Evolutionary conservation across 2,329 filamentous ascomycete genomes (phyloP).

Genomic region (Phaeosphaeria sp.): DNA sequence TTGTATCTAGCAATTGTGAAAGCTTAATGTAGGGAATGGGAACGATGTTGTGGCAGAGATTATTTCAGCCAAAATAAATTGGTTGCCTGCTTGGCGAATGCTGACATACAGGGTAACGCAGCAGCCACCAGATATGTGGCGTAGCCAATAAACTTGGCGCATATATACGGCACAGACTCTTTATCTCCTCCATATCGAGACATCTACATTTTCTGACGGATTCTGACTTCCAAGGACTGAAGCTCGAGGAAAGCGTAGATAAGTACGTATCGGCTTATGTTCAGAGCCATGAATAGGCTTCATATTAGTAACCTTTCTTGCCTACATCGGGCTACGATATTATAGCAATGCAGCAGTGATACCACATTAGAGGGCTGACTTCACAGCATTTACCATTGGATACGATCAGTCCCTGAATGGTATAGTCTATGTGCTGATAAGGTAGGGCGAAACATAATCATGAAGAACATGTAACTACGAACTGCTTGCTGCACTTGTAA

Average conservation of each 20-base stretch:
- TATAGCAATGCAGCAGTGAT: too few relatives aligned
- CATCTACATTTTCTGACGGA: background rate
- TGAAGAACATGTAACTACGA: too few relatives aligned
- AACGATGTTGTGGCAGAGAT: background rate
- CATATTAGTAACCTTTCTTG: too few relatives aligned
- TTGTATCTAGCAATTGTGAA: background rate
- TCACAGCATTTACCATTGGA: too few relatives aligned
- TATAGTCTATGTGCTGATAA: too few relatives aligned
- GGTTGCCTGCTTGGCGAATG: background rate
- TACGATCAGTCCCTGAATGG: too few relatives aligned
- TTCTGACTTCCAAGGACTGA: background rate
- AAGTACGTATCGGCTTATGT: too few relatives aligned
- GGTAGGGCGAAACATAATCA: too few relatives aligned
- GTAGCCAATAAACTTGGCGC: background rate
- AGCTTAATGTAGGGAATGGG: background rate
- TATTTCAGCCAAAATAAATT: background rate
- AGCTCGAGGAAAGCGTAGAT: background rate
- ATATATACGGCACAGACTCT: background rate
- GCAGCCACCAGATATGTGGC: background rate
- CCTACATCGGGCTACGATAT: too few relatives aligned
- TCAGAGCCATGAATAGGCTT: too few relatives aligned
- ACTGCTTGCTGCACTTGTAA: too few relatives aligned
- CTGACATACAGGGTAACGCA: background rate
- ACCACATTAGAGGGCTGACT: too few relatives aligned
- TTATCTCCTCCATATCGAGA: background rate